These are phyloP conservation scores for Kurtzmaniella quercitrusa DNA, from an alignment of 1,139 yeast species.

Conservation along the genomic window DNA sequence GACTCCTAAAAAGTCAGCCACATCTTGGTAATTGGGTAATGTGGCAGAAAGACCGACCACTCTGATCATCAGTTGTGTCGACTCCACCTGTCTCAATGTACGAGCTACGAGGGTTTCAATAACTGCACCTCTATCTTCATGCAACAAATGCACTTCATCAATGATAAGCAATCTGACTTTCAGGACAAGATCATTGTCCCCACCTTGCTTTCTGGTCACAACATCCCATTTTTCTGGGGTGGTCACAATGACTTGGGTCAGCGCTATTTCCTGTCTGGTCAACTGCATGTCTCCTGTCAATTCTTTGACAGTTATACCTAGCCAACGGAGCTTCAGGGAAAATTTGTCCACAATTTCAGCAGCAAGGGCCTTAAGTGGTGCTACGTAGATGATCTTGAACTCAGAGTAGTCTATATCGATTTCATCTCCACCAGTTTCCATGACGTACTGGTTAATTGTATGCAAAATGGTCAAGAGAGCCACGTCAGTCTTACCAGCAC, in stretches of 20 bases:
- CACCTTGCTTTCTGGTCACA: conserved; percentile 82
- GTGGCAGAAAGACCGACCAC: conserved; percentile 98
- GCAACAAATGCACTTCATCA: conserved; percentile 94
- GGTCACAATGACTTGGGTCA: conserved; percentile 89
- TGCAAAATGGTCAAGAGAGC: conserved; percentile 82
- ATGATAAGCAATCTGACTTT: conserved; percentile 83
- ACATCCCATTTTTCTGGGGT: conserved; percentile 99
- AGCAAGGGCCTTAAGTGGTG: conserved; percentile 94
- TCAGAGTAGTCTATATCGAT: conserved; percentile 72
- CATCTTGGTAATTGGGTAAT: conserved; percentile 88
- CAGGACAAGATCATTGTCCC: conserved; percentile 82
- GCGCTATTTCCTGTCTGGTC: conserved; percentile 73
- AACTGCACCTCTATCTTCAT: conserved; percentile 97
- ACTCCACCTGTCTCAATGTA: conserved; percentile 89
- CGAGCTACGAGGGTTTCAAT: conserved; percentile 95
- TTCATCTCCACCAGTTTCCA: conserved; percentile 45
- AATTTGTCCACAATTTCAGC: conserved; percentile 96
- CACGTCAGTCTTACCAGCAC: conserved; percentile 99
- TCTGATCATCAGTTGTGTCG: conserved; percentile 89
- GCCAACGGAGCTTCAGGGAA: conserved; percentile 71
- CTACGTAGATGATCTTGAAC: conserved; percentile 90
- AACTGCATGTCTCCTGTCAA: conserved; percentile 97
- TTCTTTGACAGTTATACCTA: conserved; percentile 83
- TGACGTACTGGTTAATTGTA: conserved; percentile 66
- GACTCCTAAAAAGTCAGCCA: conserved; percentile 92